These are phyloP conservation scores for Lentinula boryana DNA, from an alignment of 768 basidiomycete species.

Conservation along the genomic window DNA sequence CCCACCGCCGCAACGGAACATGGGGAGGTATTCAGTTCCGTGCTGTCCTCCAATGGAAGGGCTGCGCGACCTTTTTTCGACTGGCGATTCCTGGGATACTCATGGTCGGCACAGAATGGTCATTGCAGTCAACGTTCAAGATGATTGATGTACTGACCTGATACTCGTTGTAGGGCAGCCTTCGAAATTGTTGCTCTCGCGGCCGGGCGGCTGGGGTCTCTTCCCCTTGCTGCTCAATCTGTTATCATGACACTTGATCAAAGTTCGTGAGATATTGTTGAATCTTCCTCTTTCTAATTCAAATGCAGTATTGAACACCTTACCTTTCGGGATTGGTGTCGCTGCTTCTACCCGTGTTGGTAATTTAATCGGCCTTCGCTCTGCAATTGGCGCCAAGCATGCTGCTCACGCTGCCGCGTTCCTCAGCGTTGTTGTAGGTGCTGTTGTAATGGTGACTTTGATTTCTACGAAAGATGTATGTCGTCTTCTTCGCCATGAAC, in stretches of 20 bases:
- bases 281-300: not conserved
- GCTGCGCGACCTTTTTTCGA: constrained; percentile 53
- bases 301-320: constrained; percentile 56
- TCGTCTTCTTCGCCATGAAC: not conserved
- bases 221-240: constrained; percentile 68
- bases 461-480: constrained; percentile 52
- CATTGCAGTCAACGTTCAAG: constrained; percentile 10
- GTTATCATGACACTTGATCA: constrained; percentile 81
- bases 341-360: constrained; percentile 71
- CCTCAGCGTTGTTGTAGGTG: constrained; percentile 54
- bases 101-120: constrained; percentile 83
- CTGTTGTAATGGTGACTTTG: constrained; percentile 52
- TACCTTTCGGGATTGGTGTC: constrained; percentile 74
- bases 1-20: constrained; percentile 50
- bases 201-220: constrained; percentile 62
- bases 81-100: constrained; percentile 73
- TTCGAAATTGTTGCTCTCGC: constrained; percentile 80
- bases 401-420: constrained; percentile 61
- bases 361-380: constrained; percentile 60
- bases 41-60: constrained; percentile 36
- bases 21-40: constrained; percentile 55
- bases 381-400: constrained; percentile 44
- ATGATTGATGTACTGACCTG: not conserved
- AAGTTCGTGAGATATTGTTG: constrained; percentile 30
- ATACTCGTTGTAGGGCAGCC: constrained; percentile 47